Evolutionary conservation across 176 grass and related monocot genomes (phyloP).

Genomic region (Stipa capillata): DNA sequence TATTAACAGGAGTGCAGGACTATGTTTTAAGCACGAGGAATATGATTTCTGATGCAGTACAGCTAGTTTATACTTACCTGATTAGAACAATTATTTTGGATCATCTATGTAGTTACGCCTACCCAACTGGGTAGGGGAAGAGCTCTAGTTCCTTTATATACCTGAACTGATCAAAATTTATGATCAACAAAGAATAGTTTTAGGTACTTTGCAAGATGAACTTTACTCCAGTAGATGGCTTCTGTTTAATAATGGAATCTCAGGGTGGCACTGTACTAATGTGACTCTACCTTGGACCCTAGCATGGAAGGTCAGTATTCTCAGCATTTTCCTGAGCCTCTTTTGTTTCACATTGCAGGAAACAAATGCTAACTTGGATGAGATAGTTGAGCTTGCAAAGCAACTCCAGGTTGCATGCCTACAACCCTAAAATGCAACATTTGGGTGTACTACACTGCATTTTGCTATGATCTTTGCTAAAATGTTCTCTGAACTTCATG

Average conservation of each 20-base stretch:
- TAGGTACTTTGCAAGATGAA: not conserved
- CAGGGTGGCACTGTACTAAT: not conserved
- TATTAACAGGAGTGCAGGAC: not conserved
- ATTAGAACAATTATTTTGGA: not conserved
- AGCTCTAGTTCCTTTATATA: not conserved
- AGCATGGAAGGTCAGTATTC: not conserved
- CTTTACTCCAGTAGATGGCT: not conserved
- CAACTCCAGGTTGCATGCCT: constrained; percentile 64
- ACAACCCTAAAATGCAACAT: not conserved
- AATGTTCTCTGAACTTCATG: not conserved
- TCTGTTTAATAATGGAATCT: not conserved
- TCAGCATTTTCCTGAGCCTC: not conserved
- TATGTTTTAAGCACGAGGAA: not conserved
- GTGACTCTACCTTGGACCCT: not conserved
- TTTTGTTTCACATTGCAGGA: constrained; percentile 52
- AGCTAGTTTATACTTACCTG: not conserved
- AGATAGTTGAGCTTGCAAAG: constrained; percentile 77
- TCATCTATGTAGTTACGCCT: not conserved
- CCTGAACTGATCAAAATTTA: constrained; percentile 2
- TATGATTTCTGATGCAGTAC: not conserved
- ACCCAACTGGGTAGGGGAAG: not conserved
- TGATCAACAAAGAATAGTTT: not conserved
- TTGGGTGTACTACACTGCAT: not conserved
- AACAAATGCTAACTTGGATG: constrained; percentile 93
- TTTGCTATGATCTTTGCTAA: not conserved